These are phyloP conservation scores for Geranium incanum DNA, from an alignment of 441 rosid species.

Conservation along the genomic window DNA sequence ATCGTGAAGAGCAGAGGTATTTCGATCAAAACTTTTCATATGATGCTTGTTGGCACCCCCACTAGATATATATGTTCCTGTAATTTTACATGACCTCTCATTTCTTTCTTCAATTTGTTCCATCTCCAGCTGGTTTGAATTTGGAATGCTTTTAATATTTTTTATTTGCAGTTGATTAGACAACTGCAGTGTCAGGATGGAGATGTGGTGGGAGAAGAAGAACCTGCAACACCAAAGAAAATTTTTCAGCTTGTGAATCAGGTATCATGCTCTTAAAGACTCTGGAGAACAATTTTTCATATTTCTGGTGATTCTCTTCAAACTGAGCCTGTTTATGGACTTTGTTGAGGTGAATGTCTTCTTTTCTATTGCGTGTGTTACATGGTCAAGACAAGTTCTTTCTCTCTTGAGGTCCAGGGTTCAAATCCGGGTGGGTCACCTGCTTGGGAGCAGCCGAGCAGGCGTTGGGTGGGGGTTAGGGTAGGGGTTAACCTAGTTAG, in stretches of 20 bases:
- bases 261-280: constrained; percentile 31
- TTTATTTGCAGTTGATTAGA: constrained; percentile 54
- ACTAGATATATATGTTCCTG: too few relatives aligned
- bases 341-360: not conserved
- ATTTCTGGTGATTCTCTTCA: not conserved
- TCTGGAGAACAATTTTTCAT: too few relatives aligned
- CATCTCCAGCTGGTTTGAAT: not conserved
- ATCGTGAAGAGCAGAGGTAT: not conserved
- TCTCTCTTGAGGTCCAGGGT: too few relatives aligned
- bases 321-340: not conserved
- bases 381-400: too few relatives aligned
- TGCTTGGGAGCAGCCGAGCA: too few relatives aligned
- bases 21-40: not conserved
- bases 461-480: not conserved
- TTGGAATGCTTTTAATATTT: not conserved
- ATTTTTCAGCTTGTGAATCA: constrained; percentile 82
- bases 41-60: too few relatives aligned
- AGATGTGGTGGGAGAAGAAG: constrained; percentile 88
- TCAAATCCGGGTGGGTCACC: too few relatives aligned
- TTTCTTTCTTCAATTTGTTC: not conserved
- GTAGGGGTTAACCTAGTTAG: not conserved
- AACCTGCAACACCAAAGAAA: constrained; percentile 62
- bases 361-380: too few relatives aligned
- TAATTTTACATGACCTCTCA: not conserved
- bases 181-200: constrained; percentile 66